A percentile compares a stretch with the other conserved stretches of the same genome.
Conservation (phyloP, 306 rosid genomes). For the cucumber (Cucumis sativus) region Cucumber_9930_V3 NC_026656.2:1203001-1203500, state of each 20-base stretch:
- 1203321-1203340: neutral
- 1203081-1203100: neutral
- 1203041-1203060: slow-evolving; percentile 31
- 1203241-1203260: neutral
- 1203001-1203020: slow-evolving; percentile 93
- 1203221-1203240: neutral
- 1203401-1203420: neutral
- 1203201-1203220: slow-evolving; percentile 72
- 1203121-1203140: slow-evolving; percentile 33
- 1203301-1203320: no score
- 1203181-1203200: slow-evolving; percentile 97
- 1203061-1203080: neutral
- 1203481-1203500: no score
- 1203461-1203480: neutral
- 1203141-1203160: slow-evolving; percentile 98
- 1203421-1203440: no score
- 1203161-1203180: slow-evolving; percentile 72
- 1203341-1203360: neutral
- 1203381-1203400: neutral
- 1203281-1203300: neutral
- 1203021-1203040: slow-evolving; percentile 98
- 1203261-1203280: neutral
- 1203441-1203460: no score
- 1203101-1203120: neutral
- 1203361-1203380: neutral